These are phyloP conservation scores for Gossypium sturtianum DNA, from an alignment of 345 rosid species.

Conservation along the genomic window DNA sequence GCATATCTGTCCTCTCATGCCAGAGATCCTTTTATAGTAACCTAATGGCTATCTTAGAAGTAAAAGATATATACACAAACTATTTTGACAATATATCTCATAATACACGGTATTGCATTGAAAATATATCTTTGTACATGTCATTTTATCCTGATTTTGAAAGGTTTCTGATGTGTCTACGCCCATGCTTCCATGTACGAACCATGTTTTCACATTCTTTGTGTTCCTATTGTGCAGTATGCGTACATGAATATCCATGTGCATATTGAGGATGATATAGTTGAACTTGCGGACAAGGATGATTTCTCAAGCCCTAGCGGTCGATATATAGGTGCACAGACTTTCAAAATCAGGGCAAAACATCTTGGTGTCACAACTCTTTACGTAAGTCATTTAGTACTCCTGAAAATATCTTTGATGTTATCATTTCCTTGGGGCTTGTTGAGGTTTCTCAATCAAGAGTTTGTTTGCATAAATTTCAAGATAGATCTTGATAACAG, in stretches of 20 bases:
- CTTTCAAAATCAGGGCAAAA: slow-evolving; percentile 60
- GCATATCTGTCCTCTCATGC: not conserved
- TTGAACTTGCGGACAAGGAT: slow-evolving; percentile 46
- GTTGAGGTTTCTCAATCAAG: slow-evolving; percentile 6
- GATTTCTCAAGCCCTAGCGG: slow-evolving; percentile 32
- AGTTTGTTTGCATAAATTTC: slow-evolving; percentile 20
- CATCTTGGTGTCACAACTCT: slow-evolving; percentile 74
- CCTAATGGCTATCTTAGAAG: not conserved
- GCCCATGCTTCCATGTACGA: not conserved
- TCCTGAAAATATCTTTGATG: slow-evolving; percentile 7
- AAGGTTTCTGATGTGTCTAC: not conserved
- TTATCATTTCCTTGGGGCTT: not conserved
- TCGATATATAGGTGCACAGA: slow-evolving; percentile 36
- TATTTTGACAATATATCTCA: not conserved
- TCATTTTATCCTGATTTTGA: not conserved
- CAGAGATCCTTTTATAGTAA: not conserved
- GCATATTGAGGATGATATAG: slow-evolving; percentile 58
- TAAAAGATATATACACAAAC: not conserved
- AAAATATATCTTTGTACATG: not conserved
- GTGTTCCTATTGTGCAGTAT: slow-evolving; percentile 49
- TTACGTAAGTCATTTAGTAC: slow-evolving; percentile 49
- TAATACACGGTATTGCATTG: not conserved
- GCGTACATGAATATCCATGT: slow-evolving; percentile 65
- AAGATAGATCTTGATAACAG: slow-evolving; percentile 36
- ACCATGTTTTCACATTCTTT: not conserved